These are phyloP conservation scores for Lasiodiplodia citricola DNA, from an alignment of 2,329 filamentous ascomycete genomes.

Conservation along the genomic window DNA sequence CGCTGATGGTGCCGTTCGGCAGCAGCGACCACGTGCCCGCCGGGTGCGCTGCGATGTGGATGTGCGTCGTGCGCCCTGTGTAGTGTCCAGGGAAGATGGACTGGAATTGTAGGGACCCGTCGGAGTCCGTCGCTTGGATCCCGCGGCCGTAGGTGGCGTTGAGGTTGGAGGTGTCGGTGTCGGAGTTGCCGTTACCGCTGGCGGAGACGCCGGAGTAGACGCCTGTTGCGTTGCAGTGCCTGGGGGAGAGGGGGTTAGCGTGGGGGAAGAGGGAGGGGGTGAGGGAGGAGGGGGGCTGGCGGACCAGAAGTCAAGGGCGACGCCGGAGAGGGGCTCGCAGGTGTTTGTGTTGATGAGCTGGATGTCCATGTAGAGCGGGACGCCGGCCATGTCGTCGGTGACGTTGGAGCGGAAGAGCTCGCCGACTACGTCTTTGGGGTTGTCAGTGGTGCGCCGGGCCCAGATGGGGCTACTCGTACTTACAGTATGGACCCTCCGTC, in stretches of 20 bases:
- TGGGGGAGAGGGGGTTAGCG: no score
- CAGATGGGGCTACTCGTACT: conserved; percentile 16
- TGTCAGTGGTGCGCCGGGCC: no score
- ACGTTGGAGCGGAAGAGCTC: conserved; percentile 58
- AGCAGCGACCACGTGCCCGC: conserved; percentile 42
- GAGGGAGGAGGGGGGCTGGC: no score
- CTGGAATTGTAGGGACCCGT: conserved; percentile 57
- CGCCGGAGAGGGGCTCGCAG: conserved; percentile 56
- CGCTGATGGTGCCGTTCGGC: conserved; percentile 58
- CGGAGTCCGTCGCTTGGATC: conserved; percentile 52
- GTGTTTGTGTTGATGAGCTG: conserved; percentile 62
- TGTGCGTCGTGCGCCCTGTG: conserved; percentile 50
- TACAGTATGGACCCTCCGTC: conserved; percentile 39
- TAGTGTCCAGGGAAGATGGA: conserved; percentile 55
- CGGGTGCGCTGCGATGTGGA: conserved; percentile 43
- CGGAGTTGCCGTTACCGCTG: conserved; percentile 49
- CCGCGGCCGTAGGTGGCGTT: conserved; percentile 53
- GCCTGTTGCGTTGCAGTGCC: conserved; percentile 41
- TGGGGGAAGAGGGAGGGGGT: no score
- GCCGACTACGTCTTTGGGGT: conserved; percentile 43
- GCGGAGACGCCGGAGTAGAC: conserved; percentile 53
- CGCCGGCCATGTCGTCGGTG: conserved; percentile 53
- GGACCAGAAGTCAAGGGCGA: conserved; percentile 59
- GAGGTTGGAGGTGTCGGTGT: conserved; percentile 38
- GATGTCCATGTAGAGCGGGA: conserved; percentile 57